Evolutionary conservation across 2,329 filamentous ascomycete species (phyloP).

Genomic region (Fusarium globosum): DNA sequence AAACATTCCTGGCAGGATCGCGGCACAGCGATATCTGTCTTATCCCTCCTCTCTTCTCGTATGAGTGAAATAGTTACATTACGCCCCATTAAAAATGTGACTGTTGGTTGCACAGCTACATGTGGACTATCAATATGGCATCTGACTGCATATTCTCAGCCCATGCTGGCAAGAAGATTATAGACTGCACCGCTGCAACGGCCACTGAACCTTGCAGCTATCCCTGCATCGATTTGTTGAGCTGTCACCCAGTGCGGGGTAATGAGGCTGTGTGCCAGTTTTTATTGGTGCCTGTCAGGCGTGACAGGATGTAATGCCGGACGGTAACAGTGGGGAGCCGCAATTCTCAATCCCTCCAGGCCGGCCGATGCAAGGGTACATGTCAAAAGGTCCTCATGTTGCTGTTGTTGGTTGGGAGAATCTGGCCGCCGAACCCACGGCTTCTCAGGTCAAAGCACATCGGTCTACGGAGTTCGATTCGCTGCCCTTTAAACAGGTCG

Average conservation of each 20-base stretch:
- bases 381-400: neutral
- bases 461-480: neutral
- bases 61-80: neutral
- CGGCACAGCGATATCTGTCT: neutral
- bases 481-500: neutral
- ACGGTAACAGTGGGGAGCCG: neutral
- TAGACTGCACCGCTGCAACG: neutral
- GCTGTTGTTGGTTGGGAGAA: neutral
- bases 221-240: neutral
- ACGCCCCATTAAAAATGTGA: neutral
- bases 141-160: neutral
- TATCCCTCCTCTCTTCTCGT: no score
- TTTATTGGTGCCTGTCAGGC: neutral
- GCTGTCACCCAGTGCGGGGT: neutral
- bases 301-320: neutral
- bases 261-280: neutral
- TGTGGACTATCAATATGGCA: neutral
- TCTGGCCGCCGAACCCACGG: neutral
- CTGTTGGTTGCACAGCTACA: neutral
- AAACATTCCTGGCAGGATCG: neutral
- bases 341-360: neutral
- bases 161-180: neutral
- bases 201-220: neutral
- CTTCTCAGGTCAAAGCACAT: neutral
- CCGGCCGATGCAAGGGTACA: neutral